Conservation (phyloP, 192 early-diverging fungal species). For the Linnemannia elongata region DNA sequence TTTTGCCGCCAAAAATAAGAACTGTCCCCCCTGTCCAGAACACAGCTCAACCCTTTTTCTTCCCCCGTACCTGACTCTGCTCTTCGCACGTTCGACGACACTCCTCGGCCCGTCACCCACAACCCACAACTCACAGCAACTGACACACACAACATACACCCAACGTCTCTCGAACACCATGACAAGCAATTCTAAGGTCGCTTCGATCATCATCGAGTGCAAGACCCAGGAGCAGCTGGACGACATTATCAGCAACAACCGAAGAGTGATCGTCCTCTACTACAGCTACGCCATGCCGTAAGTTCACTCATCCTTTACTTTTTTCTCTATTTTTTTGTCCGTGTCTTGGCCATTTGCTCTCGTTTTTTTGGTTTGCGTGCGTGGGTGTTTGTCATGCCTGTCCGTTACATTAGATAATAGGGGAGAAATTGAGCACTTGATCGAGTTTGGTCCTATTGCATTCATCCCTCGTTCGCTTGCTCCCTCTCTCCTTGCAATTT, state of each 20-base stretch:
- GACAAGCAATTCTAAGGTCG: constrained; percentile 16
- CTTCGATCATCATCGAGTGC: constrained; percentile 51
- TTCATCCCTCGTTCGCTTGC: not conserved
- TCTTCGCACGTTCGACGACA: not conserved
- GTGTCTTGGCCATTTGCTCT: not conserved
- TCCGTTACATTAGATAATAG: constrained; percentile 18
- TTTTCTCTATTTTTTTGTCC: not conserved
- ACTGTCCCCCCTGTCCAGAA: not conserved
- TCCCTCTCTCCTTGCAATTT: not conserved
- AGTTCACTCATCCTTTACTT: not conserved
- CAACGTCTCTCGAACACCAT: not conserved
- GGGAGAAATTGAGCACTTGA: constrained; percentile 1
- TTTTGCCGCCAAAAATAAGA: constrained; percentile 11
- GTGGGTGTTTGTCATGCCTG: constrained; percentile 4
- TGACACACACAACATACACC: not conserved
- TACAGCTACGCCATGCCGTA: constrained; percentile 58
- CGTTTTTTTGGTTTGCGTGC: constrained; percentile 1
- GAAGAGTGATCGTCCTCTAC: constrained; percentile 37
- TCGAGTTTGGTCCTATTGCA: not conserved
- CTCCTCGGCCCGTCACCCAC: not conserved
- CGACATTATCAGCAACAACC: constrained; percentile 28
- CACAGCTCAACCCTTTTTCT: not conserved
- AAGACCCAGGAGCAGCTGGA: constrained; percentile 45
- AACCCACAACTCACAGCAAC: not conserved
- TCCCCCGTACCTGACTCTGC: constrained; percentile 4